phyloP scores from a whole-genome alignment of 2,329 filamentous ascomycete genomes.

The Trichophyton rubrum region DNA sequence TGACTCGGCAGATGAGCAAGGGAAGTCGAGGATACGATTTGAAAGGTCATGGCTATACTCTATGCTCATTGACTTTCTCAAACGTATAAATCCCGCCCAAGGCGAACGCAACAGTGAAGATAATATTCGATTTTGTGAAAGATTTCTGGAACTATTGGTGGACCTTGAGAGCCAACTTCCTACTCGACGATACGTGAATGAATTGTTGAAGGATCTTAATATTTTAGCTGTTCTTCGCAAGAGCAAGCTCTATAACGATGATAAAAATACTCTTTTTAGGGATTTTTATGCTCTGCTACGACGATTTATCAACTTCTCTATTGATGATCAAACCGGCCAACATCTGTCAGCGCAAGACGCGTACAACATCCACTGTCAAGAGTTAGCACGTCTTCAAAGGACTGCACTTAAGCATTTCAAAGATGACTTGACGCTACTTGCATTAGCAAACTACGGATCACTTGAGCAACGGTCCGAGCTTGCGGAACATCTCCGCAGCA shows the following conservation, averaged over 20 bases:
- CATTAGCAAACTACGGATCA: slow-evolving; percentile 81
- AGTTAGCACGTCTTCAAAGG: slow-evolving; percentile 67
- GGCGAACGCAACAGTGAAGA: slow-evolving; percentile 36
- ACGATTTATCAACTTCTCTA: slow-evolving; percentile 78
- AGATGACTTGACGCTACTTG: slow-evolving; percentile 79
- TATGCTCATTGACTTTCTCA: slow-evolving; percentile 69
- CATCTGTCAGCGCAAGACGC: slow-evolving; percentile 61
- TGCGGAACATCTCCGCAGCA: slow-evolving; percentile 55
- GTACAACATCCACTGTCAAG: slow-evolving; percentile 66
- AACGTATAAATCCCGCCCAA: slow-evolving; percentile 48
- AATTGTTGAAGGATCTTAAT: slow-evolving; percentile 74
- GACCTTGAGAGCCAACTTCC: slow-evolving; percentile 89
- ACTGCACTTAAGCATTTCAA: slow-evolving; percentile 70
- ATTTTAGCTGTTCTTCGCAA: slow-evolving; percentile 63
- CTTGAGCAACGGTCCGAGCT: slow-evolving; percentile 73
- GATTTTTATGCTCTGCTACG: slow-evolving; percentile 69
- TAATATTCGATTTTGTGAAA: slow-evolving; percentile 70
- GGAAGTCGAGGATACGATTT: slow-evolving; percentile 70
- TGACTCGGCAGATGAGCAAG: slow-evolving; percentile 68
- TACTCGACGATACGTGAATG: slow-evolving; percentile 85
- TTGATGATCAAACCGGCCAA: slow-evolving; percentile 78
- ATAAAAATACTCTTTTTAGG: slow-evolving; percentile 62
- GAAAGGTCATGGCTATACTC: slow-evolving; percentile 90
- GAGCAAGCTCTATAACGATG: slow-evolving; percentile 64
- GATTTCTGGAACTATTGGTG: slow-evolving; percentile 81